Evolutionary conservation across 106 monocot genomes (phyloP).

Genomic region (Posidonia australis): DNA sequence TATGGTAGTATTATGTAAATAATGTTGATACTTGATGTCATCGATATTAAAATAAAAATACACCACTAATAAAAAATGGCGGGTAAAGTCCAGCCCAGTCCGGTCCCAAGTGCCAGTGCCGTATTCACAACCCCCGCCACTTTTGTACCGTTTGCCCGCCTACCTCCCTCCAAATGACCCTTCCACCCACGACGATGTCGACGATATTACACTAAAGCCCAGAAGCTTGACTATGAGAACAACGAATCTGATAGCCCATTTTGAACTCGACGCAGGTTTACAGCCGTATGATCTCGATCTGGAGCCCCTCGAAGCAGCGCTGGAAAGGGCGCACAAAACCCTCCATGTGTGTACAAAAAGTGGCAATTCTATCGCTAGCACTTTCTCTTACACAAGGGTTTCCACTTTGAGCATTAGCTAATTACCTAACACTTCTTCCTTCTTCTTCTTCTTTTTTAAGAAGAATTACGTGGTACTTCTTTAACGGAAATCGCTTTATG

Average conservation of each 20-base stretch:
- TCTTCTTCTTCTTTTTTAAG: no score
- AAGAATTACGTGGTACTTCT: no score
- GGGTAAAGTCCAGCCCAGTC: background rate
- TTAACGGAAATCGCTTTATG: no score
- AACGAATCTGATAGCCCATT: background rate
- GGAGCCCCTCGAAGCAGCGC: background rate
- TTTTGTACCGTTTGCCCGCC: background rate
- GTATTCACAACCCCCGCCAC: background rate
- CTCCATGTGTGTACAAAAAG: background rate
- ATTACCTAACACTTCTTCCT: no score
- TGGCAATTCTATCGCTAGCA: background rate
- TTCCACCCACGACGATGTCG: background rate
- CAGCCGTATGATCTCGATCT: background rate
- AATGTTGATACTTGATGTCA: no score
- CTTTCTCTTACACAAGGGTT: no score
- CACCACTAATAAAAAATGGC: background rate
- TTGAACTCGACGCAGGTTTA: background rate
- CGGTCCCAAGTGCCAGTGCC: background rate
- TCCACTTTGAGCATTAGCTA: no score
- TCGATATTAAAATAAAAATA: no score
- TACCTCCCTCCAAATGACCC: background rate
- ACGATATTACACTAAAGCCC: no score
- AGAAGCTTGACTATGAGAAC: background rate
- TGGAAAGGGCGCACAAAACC: background rate
- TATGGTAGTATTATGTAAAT: no score